These are phyloP conservation scores for Linnemannia elongata DNA, from an alignment of 192 early-diverging fungal species.

Conservation along the genomic window DNA sequence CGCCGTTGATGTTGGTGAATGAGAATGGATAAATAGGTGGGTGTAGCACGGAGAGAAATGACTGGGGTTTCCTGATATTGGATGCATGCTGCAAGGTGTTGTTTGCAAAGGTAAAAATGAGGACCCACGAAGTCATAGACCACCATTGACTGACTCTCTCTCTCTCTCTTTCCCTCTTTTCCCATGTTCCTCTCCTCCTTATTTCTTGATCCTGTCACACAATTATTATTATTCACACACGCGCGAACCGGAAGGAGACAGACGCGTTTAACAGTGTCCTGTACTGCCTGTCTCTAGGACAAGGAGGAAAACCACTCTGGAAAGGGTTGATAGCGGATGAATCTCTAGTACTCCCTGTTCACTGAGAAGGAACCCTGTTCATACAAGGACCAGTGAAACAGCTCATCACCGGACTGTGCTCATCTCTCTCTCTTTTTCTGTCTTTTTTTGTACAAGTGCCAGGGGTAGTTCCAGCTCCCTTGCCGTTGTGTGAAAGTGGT, in stretches of 20 bases:
- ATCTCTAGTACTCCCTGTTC: background rate
- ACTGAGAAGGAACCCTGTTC: background rate
- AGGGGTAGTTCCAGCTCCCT: too few species aligned
- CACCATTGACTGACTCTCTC: background rate
- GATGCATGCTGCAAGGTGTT: background rate
- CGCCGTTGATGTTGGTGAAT: background rate
- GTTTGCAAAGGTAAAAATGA: background rate
- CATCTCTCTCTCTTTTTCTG: background rate
- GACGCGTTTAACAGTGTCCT: background rate
- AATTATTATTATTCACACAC: background rate
- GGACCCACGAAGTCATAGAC: background rate
- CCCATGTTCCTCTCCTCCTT: background rate
- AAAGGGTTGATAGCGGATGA: background rate
- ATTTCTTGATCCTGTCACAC: conserved; percentile 2
- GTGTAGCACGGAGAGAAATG: background rate
- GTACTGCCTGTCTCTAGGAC: background rate
- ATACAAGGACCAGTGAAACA: background rate
- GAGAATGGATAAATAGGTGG: background rate
- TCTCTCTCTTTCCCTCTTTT: too few species aligned
- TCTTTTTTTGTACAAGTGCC: background rate
- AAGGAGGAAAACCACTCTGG: background rate
- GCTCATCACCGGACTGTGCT: background rate
- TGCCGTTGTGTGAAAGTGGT: too few species aligned
- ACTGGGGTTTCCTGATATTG: background rate
- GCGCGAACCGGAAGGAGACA: background rate